Conservation (phyloP, 2,329 filamentous ascomycete genomes). For the Alternaria longipes region DNA sequence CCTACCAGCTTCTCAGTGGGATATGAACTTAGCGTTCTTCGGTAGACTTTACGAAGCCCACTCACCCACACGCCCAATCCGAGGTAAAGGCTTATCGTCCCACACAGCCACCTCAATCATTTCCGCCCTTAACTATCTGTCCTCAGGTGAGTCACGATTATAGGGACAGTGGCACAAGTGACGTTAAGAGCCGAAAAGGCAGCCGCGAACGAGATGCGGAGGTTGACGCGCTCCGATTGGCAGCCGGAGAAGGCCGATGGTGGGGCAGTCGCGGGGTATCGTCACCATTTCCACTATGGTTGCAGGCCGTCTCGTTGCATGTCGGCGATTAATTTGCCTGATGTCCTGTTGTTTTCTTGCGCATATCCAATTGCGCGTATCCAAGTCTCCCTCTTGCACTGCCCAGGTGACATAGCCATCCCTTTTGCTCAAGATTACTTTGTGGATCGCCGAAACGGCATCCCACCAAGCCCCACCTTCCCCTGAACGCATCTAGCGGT, state of each 20-base stretch:
- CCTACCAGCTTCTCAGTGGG: background rate
- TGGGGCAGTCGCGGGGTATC: slow-evolving; percentile 16
- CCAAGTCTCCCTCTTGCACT: background rate
- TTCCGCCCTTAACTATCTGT: background rate
- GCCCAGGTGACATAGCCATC: background rate
- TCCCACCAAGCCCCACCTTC: background rate
- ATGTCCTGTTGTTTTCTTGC: too few species aligned
- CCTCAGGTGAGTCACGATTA: background rate
- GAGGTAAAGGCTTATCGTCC: background rate
- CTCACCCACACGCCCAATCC: too few species aligned
- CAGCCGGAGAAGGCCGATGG: slow-evolving; percentile 8
- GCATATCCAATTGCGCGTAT: background rate
- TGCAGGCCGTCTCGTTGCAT: background rate
- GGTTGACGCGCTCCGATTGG: slow-evolving; percentile 19
- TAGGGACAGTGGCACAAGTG: background rate
- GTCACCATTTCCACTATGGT: background rate
- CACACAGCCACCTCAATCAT: background rate
- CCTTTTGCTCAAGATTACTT: background rate
- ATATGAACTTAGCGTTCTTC: background rate
- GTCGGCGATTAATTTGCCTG: background rate
- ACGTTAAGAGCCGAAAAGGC: background rate
- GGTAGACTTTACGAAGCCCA: too few species aligned
- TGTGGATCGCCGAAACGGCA: background rate
- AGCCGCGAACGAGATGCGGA: slow-evolving; percentile 7
- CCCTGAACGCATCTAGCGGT: background rate